Evolutionary conservation across 345 rosid species (phyloP), one percentile per base, ranked within the genome.

Genomic region (Isatis tinctoria): DNA sequence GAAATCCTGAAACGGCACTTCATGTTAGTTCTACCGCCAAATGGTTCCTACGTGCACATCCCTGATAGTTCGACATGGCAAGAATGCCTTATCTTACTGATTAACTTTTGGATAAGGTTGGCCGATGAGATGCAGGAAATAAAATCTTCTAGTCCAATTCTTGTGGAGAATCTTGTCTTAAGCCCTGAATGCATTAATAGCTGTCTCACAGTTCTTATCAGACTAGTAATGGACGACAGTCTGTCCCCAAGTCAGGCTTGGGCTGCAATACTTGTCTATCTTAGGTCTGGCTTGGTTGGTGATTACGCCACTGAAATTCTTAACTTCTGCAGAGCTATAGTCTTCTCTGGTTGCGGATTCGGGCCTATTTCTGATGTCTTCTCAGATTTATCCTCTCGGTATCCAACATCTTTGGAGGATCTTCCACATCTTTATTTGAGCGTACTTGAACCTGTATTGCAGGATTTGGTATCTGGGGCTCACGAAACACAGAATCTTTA

Each of bases 41-140:
- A 53, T 54, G 85, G 82, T 66, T 75, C 83, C 65, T 63, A 48
- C 67, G 57, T 76, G 80, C 84, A 60, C 72, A 66, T 92, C 68
- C 90, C 87, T n/a, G 99, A 92, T 83, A 84, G 82, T 79, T 89
- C 99, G 36, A 72, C 87, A 73, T 95, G 97, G 96, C 97, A 95
- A 87, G 99, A 87, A 18, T 84, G 91, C 54, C 87, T 92, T n/a
- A 89, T 95, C 53, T 59, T 85, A 73, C 83, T 92, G 66, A 60
- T 95, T 66, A 90, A 86, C 82, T 95, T 92, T 77, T 92, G 89
- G 90, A 79, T 89, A 70, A 82, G 86, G 79, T 69, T 92, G 85
- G 70, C 86, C 8, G 93, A 86, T 81, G 99, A 89, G 75, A 85
- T 95, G 90, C 83, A 72, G 69, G 88, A 90, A 83, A 68, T 89